phyloP scores from a whole-genome alignment of 2,329 filamentous ascomycete species.

The Alternaria dauci region DNA sequence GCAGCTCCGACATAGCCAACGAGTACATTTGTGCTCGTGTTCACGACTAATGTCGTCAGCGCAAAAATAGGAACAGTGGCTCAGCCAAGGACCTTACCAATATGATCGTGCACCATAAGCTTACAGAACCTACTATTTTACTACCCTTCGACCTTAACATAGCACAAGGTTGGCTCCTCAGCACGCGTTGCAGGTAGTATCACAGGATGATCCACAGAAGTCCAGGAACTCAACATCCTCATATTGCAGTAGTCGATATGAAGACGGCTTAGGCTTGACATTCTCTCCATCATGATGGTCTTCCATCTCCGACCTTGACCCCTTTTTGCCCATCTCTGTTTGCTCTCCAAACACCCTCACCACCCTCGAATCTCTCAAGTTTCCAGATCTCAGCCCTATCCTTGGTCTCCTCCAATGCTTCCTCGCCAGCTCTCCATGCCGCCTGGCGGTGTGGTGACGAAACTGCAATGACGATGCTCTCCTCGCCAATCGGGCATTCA shows the following conservation, averaged over 20 bases:
- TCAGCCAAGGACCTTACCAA: not conserved
- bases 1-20: not conserved
- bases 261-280: not conserved
- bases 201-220: too few species aligned
- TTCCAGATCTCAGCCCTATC: conserved; percentile 94
- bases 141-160: not conserved
- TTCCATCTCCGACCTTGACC: conserved; percentile 53
- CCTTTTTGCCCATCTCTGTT: conserved; percentile 78
- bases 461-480: conserved; percentile 90
- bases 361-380: conserved; percentile 82
- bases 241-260: not conserved
- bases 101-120: not conserved
- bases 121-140: not conserved
- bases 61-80: not conserved
- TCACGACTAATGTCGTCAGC: not conserved
- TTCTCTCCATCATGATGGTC: conserved; percentile 3
- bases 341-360: conserved; percentile 83
- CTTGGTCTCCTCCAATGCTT: conserved; percentile 88
- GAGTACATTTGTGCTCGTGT: not conserved
- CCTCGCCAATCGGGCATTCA: conserved; percentile 85
- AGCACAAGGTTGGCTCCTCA: not conserved
- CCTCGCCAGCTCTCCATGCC: conserved; percentile 88
- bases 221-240: not conserved
- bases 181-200: not conserved
- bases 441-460: conserved; percentile 82